phyloP scores from a whole-genome alignment of 805 yeast genomes.

The Suhomyces xylopsoci region DNA sequence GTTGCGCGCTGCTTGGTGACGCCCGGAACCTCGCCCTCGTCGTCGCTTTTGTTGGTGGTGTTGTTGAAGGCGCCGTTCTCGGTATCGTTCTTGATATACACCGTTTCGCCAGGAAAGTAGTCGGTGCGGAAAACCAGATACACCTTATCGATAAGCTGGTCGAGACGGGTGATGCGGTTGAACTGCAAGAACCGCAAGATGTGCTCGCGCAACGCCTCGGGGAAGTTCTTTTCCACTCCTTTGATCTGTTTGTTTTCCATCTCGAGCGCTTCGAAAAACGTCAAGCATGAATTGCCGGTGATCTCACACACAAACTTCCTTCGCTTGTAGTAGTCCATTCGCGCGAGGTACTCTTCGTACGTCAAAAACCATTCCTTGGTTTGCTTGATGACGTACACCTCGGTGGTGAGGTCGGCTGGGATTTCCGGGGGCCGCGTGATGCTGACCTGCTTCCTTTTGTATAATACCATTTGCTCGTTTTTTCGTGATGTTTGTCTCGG shows the following conservation, averaged over 20 bases:
- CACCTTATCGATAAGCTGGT: slow-evolving; percentile 82
- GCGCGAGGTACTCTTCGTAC: slow-evolving; percentile 70
- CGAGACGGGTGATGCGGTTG: slow-evolving; percentile 76
- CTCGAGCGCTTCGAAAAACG: slow-evolving; percentile 83
- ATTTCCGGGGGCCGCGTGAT: slow-evolving; percentile 55
- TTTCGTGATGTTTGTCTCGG: background rate
- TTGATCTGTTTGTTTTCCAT: slow-evolving; percentile 58
- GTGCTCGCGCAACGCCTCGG: slow-evolving; percentile 89
- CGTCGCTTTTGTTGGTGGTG: background rate
- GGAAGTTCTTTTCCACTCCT: slow-evolving; percentile 77
- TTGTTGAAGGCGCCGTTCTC: background rate
- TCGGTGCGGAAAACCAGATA: slow-evolving; percentile 74
- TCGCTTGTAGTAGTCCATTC: slow-evolving; percentile 69
- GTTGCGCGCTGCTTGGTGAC: slow-evolving; percentile 48
- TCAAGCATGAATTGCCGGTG: slow-evolving; percentile 88
- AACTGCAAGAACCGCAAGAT: slow-evolving; percentile 83
- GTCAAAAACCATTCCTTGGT: slow-evolving; percentile 85
- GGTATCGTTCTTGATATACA: slow-evolving; percentile 45
- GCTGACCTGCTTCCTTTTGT: slow-evolving; percentile 68
- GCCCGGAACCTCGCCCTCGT: slow-evolving; percentile 4
- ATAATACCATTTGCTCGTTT: slow-evolving; percentile 54
- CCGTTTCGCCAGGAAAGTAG: slow-evolving; percentile 88
- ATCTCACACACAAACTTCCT: slow-evolving; percentile 92
- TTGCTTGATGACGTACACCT: slow-evolving; percentile 78
- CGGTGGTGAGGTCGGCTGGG: slow-evolving; percentile 53